Evolutionary conservation across 2,329 filamentous ascomycete species (phyloP), one percentile per base, ranked within the genome.

Genomic region (Alternaria arbusti): DNA sequence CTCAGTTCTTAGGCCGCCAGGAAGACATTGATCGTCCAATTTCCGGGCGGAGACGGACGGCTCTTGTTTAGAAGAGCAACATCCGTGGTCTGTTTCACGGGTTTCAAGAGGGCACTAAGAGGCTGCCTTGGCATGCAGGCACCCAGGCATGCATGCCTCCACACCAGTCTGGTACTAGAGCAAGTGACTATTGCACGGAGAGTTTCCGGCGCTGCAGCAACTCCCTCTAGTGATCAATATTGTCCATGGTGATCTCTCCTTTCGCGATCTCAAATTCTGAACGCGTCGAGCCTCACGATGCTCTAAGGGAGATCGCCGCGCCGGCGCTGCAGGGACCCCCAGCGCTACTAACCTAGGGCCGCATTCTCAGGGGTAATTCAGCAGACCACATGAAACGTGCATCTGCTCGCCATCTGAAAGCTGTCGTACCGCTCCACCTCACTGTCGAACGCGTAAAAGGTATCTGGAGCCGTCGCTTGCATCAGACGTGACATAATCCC

Each of bases 21-120:
- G 73, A 78, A 78, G 75, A 77, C 75, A 76, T 74, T 78, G 74
- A 78, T 78, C 75, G 75, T 77, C 76, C 75, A 78, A 79, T 78
- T 72, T 79, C 76, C 74, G 76, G 70, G 73, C 73, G 74, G 73
- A 75, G 65, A 73, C 75, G 74, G 75, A 75, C 74, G 75, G 71
- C 70, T 74, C 73, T 77, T 78, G 77, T 79, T 79, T 78, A 78
- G 77, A 65, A 67, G 65, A 57, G 63, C 59, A 65, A 59, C 59
- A 65, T 51, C 65, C 65, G 57, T 67, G 65, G 65, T 62, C 62
- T 64, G 65, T 67, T 67, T 67, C 65, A 67, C 57, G 63, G 59
- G 65, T 67, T 67, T 67, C 65, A 67, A 67, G 57, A 77, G 70
- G 71, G 67, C 66, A 75, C 74, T 57, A 62, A 57, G 62, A 59